Evolutionary conservation across 768 basidiomycete genomes (phyloP).

Genomic region (Leccinum arenicola): DNA sequence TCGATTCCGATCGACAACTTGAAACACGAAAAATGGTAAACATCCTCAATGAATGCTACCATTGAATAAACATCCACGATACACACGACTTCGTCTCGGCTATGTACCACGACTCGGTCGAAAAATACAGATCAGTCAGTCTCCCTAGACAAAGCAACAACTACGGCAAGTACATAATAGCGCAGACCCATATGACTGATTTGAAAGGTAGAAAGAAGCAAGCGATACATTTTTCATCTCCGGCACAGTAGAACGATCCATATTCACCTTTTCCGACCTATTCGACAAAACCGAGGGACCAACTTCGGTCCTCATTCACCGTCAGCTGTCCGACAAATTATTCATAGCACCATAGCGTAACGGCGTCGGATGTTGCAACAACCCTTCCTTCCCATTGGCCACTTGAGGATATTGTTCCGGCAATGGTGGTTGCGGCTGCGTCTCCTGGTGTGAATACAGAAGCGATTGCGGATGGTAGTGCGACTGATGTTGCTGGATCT

Average conservation of each 20-base stretch:
- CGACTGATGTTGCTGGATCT: slow-evolving; percentile 17
- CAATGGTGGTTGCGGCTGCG: background rate
- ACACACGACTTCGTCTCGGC: background rate
- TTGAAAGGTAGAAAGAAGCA: background rate
- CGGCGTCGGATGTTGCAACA: slow-evolving; percentile 9
- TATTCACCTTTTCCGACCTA: background rate
- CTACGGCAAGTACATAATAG: background rate
- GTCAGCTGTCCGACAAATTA: slow-evolving; percentile 14
- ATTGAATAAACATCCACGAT: background rate
- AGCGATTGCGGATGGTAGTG: slow-evolving; percentile 1
- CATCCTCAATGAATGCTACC: background rate
- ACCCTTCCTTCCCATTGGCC: slow-evolving; percentile 2
- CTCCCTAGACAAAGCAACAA: background rate
- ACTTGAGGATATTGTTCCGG: background rate
- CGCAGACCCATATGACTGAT: background rate
- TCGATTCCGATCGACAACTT: background rate
- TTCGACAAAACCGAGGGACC: background rate
- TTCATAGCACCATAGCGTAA: slow-evolving; percentile 19
- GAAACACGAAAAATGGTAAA: background rate
- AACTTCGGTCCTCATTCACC: background rate
- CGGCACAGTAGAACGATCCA: background rate
- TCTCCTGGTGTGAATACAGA: slow-evolving; percentile 1
- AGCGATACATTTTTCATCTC: background rate
- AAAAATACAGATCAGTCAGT: background rate
- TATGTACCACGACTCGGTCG: background rate